Evolutionary conservation across 495 filamentous ascomycete genomes (phyloP), one percentile per base, ranked within the genome.

Genomic region (Penicillium pulvis): DNA sequence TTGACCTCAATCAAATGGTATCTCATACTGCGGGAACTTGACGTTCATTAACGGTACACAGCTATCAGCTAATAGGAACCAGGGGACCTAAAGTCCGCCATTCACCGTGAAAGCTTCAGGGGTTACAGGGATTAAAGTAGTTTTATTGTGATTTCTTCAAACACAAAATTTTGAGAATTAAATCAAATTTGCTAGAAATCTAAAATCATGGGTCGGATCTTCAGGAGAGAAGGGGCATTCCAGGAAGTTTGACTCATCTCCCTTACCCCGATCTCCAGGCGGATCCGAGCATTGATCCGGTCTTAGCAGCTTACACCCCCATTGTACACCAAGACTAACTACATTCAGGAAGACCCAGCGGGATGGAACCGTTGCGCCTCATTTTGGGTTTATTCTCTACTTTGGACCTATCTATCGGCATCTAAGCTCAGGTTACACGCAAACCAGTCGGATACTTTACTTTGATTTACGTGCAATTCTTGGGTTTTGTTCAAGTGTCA

Each of bases 341-440:
- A 33, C 35, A 24, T 20, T 14, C 33, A 28, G 51, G 30, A 19
- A 36, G 42, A 58, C 65, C 65, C 65, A 63, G 48, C 53, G 24
- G 65, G 14, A 62, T 61, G 67, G 67, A 68, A 70, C 64, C 56
- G 46, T 66, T 63, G 62, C 65, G 67, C 65, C 62, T 70, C 65
- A 61, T 17, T 42, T 60, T 19, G 45, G 49, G 36, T 30, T 17
- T 23, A 54, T n/a, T 23, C 20, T 23, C 20, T 50, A 42, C 20
- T n/a, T 49, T 31, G 26, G 43, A 46, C 23, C 23, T 46, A 46
- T 46, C 46, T 49, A 49, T 51, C 30, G 16, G 8, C 2, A 26
- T 19, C n/a, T 52, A 6, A 35, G n/a, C 26, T 17, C 19, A 12
- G 33, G 26, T n/a, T 28, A n/a, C 14, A 36, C 9, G n/a, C 39